Conservation (phyloP, 306 rosid species). For the Acacia melanoxylon region DNA sequence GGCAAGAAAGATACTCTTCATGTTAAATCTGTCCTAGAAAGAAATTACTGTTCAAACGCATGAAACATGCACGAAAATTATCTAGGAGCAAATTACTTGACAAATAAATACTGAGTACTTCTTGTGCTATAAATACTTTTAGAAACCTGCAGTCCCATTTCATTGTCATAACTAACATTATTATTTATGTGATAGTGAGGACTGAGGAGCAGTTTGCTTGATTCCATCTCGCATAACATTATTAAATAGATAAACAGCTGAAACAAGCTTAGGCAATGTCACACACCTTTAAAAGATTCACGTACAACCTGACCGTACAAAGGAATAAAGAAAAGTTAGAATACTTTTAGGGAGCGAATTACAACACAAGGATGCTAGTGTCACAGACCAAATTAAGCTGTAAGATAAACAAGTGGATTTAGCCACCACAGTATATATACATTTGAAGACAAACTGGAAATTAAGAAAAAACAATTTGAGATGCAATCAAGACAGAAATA, state of each 20-base stretch:
- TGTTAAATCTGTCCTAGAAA: background rate
- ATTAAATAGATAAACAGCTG: slow-evolving; percentile 18
- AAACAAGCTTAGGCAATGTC: slow-evolving; percentile 36
- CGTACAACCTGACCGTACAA: slow-evolving; percentile 70
- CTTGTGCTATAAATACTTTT: slow-evolving; percentile 17
- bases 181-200: slow-evolving; percentile 15
- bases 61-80: background rate
- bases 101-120: slow-evolving; percentile 9
- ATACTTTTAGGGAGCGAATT: slow-evolving; percentile 19
- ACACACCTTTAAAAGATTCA: slow-evolving; percentile 79
- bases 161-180: slow-evolving; percentile 4
- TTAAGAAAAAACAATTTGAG: slow-evolving; percentile 13
- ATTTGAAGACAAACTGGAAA: background rate
- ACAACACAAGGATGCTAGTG: slow-evolving; percentile 20
- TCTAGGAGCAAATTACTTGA: slow-evolving; percentile 8
- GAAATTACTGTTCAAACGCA: slow-evolving; percentile 1
- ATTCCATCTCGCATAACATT: slow-evolving; percentile 36
- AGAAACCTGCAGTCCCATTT: slow-evolving; percentile 14
- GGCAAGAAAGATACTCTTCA: slow-evolving; percentile 5
- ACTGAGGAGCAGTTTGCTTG: slow-evolving; percentile 24
- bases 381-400: slow-evolving; percentile 23
- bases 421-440: background rate
- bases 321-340: slow-evolving; percentile 34
- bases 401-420: slow-evolving; percentile 6
- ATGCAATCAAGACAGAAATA: slow-evolving; percentile 15